These are phyloP conservation scores for Colletotrichum melonis DNA, from an alignment of 2,329 filamentous ascomycete species.

Conservation along the genomic window DNA sequence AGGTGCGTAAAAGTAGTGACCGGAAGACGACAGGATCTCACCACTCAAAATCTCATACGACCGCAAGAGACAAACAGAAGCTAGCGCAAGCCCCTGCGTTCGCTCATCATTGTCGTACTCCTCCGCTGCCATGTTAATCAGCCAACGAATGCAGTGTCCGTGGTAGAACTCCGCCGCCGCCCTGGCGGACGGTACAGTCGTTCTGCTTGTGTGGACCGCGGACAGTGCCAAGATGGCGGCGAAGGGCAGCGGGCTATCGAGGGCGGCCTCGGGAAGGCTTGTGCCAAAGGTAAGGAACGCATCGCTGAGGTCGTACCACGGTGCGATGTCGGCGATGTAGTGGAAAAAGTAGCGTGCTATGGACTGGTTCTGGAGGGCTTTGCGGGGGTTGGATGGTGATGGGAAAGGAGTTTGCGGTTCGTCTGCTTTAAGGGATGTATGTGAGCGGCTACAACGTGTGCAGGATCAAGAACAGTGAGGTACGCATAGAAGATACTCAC, in stretches of 20 bases:
- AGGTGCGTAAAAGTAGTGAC: neutral
- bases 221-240: slow-evolving; percentile 57
- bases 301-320: slow-evolving; percentile 62
- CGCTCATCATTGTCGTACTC: slow-evolving; percentile 47
- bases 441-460: neutral
- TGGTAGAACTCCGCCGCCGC: slow-evolving; percentile 53
- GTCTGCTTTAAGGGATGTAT: neutral
- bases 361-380: slow-evolving; percentile 44
- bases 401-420: neutral
- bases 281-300: slow-evolving; percentile 46
- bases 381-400: slow-evolving; percentile 39
- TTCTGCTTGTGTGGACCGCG: slow-evolving; percentile 52
- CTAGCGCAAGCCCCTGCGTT: slow-evolving; percentile 48
- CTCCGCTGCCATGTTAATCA: slow-evolving; percentile 48
- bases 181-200: slow-evolving; percentile 40
- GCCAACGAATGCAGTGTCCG: slow-evolving; percentile 48
- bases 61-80: slow-evolving; percentile 58
- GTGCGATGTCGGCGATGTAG: slow-evolving; percentile 52
- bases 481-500: neutral
- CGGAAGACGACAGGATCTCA: slow-evolving; percentile 34
- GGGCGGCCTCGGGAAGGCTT: slow-evolving; percentile 48
- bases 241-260: slow-evolving; percentile 55
- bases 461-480: neutral
- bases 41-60: slow-evolving; percentile 61
- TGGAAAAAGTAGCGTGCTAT: slow-evolving; percentile 51